phyloP scores from a whole-genome alignment of 805 yeast genomes.

The Sugiyamaella smithiae region DNA sequence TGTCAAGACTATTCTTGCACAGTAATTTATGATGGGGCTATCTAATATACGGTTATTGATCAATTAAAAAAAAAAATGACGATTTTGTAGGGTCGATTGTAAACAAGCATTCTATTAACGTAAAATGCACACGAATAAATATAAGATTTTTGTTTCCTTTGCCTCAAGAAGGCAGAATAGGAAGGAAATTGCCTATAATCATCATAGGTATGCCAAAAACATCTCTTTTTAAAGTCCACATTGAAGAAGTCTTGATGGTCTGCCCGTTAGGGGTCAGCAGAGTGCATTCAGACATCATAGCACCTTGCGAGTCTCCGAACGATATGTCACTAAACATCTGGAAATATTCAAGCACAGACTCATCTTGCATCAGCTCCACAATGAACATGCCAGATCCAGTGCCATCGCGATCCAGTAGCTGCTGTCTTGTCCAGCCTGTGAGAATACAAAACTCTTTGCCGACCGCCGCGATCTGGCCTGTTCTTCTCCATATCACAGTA shows the following conservation, averaged over 20 bases:
- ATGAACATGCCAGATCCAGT: conserved; percentile 29
- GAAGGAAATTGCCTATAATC: conserved; percentile 91
- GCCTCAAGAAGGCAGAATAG: conserved; percentile 45
- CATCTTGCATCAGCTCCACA: conserved; percentile 81
- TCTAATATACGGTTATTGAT: too few relatives aligned
- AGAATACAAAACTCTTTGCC: conserved; percentile 90
- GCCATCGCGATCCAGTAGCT: conserved; percentile 43
- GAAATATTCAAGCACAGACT: conserved; percentile 83
- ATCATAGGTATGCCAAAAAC: conserved; percentile 97
- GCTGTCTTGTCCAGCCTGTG: conserved; percentile 84
- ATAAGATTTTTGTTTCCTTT: too few relatives aligned
- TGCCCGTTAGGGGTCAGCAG: conserved; percentile 46
- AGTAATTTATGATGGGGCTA: conserved; percentile 45
- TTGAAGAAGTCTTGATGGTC: conserved; percentile 67
- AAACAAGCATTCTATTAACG: too few relatives aligned
- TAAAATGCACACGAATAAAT: neutral
- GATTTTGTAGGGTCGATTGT: too few relatives aligned
- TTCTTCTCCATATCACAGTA: conserved; percentile 91
- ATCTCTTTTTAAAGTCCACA: conserved; percentile 92
- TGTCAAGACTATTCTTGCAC: conserved; percentile 89
- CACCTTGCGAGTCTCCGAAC: conserved; percentile 86
- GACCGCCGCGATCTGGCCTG: conserved; percentile 92
- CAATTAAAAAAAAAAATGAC: too few relatives aligned
- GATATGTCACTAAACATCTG: conserved; percentile 80
- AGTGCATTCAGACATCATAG: conserved; percentile 84